phyloP scores from a whole-genome alignment of 116 monocot genomes.

The Papilionanthe hybrid region DNA sequence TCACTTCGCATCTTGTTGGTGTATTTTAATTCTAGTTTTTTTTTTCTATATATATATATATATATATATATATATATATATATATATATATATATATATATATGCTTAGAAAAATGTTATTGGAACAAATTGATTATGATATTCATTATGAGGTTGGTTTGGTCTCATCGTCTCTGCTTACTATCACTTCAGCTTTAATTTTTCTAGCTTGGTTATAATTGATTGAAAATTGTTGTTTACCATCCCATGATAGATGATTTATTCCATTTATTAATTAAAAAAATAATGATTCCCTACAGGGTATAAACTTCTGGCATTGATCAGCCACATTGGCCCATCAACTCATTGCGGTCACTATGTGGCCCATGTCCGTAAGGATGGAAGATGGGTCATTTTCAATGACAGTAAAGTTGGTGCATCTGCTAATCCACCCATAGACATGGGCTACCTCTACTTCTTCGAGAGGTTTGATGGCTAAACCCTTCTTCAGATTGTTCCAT shows the following conservation, averaged over 20 bases:
- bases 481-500: background rate
- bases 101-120: no score
- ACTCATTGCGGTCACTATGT: constrained; percentile 97
- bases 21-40: no score
- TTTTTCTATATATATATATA: background rate
- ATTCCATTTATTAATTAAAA: background rate
- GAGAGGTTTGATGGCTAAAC: constrained; percentile 40
- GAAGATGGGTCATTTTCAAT: constrained; percentile 89
- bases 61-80: no score
- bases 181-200: no score
- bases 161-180: no score
- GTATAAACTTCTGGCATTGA: constrained; percentile 74
- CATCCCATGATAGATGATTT: background rate
- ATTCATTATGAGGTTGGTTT: no score
- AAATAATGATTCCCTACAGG: constrained; percentile 23
- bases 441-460: constrained; percentile 92
- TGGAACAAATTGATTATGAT: no score
- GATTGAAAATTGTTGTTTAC: no score
- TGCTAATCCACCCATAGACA: constrained; percentile 72
- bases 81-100: no score
- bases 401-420: constrained; percentile 83
- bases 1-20: no score
- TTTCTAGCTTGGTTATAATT: no score
- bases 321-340: constrained; percentile 90
- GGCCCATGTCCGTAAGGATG: constrained; percentile 77